These are phyloP conservation scores for Starmerella tilneyi DNA, from an alignment of 805 yeast species.

Conservation along the genomic window DNA sequence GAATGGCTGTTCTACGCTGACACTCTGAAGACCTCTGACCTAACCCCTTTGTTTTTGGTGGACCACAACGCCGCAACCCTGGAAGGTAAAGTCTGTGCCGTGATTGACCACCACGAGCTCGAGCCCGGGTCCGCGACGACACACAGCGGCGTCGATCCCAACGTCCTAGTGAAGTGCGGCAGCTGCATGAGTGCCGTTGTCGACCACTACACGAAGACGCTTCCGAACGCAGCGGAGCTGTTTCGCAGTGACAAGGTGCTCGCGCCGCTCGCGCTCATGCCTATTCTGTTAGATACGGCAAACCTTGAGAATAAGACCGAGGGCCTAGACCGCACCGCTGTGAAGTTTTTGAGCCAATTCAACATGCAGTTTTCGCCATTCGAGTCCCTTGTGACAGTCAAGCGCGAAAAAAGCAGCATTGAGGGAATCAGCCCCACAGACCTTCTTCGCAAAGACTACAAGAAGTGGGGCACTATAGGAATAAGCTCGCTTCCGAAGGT, in stretches of 20 bases:
- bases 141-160: constrained; percentile 41
- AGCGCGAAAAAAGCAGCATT: constrained; percentile 50
- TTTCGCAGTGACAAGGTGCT: constrained; percentile 31
- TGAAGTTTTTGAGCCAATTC: constrained; percentile 11
- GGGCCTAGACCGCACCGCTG: constrained; percentile 37
- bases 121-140: constrained; percentile 27
- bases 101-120: constrained; percentile 70
- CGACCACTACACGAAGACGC: constrained; percentile 8
- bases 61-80: constrained; percentile 44
- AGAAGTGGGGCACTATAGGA: constrained; percentile 60
- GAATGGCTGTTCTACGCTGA: constrained; percentile 54
- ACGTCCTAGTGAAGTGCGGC: constrained; percentile 54
- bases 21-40: constrained; percentile 38
- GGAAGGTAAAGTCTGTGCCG: constrained; percentile 40
- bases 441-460: constrained; percentile 73
- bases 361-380: constrained; percentile 7
- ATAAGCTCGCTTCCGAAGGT: constrained; percentile 67
- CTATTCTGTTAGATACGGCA: constrained; percentile 67
- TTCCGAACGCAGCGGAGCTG: background rate
- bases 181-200: constrained; percentile 73
- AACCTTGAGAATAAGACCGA: constrained; percentile 55
- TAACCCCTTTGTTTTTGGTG: constrained; percentile 48
- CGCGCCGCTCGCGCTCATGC: constrained; percentile 47
- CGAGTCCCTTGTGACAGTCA: constrained; percentile 6
- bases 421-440: constrained; percentile 50